Conservation (phyloP, 2,329 filamentous ascomycete species). For the Seiridium cupressi region DNA sequence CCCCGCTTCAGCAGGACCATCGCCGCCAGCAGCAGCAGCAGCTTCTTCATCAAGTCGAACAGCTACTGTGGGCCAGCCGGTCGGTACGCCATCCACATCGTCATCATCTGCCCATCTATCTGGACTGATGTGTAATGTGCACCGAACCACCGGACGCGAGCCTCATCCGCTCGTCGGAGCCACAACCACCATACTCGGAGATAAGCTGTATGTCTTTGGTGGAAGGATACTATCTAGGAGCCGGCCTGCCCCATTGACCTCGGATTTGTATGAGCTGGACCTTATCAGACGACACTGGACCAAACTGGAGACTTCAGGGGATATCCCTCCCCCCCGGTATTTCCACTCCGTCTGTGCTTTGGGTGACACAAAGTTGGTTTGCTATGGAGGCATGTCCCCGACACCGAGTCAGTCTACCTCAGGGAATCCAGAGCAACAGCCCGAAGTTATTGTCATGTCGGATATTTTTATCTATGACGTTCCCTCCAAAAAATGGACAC, state of each 20-base stretch:
- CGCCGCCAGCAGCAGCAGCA: constrained; percentile 39
- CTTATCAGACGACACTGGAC: constrained; percentile 90
- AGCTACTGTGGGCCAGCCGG: constrained; percentile 32
- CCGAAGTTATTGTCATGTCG: constrained; percentile 95
- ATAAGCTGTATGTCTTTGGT: constrained; percentile 96
- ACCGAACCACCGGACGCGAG: constrained; percentile 85
- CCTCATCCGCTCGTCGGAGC: constrained; percentile 90
- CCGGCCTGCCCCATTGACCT: constrained; percentile 75
- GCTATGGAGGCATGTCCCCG: constrained; percentile 97
- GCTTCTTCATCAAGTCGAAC: constrained; percentile 33
- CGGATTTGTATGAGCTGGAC: constrained; percentile 91
- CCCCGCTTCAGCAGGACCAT: constrained; percentile 54
- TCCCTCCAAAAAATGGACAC: constrained; percentile 78
- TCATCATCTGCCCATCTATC: constrained; percentile 59
- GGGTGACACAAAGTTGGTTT: constrained; percentile 94
- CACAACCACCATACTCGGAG: constrained; percentile 90
- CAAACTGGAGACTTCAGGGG: constrained; percentile 79
- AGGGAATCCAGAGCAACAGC: constrained; percentile 61
- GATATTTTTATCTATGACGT: constrained; percentile 97
- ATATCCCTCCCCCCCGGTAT: constrained; percentile 87
- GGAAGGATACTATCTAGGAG: constrained; percentile 83
- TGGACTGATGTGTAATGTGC: constrained; percentile 69
- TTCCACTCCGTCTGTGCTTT: constrained; percentile 95
- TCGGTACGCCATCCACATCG: constrained; percentile 43
- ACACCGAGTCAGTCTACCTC: constrained; percentile 49